Evolutionary conservation across 192 early-diverging fungal species (phyloP).

Genomic region (Neocallimastix lanati): DNA sequence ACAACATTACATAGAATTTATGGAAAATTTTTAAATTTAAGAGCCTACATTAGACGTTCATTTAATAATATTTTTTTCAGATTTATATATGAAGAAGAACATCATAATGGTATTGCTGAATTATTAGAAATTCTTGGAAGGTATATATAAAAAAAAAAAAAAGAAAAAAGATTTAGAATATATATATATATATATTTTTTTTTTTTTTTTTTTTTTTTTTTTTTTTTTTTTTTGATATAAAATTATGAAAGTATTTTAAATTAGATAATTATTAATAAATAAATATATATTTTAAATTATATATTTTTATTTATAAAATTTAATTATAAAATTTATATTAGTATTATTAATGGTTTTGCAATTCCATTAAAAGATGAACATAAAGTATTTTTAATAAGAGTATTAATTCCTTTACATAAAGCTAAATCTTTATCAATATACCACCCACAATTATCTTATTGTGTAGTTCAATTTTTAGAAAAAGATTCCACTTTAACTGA

Average conservation of each 20-base stretch:
- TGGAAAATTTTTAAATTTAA: constrained; percentile 91
- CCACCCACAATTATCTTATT: constrained; percentile 93
- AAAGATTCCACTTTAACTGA: constrained; percentile 86
- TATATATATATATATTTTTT: not conserved
- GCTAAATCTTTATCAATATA: constrained; percentile 84
- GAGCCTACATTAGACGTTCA: constrained; percentile 89
- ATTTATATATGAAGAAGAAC: constrained; percentile 91
- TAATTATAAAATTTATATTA: constrained; percentile 7
- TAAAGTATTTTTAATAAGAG: constrained; percentile 81
- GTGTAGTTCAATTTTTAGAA: constrained; percentile 95
- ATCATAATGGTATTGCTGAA: constrained; percentile 96
- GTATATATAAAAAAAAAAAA: constrained; percentile 14
- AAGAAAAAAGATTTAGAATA: too few relatives aligned
- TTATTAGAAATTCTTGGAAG: constrained; percentile 94
- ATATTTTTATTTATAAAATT: too few relatives aligned
- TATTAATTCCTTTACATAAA: constrained; percentile 91
- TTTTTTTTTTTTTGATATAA: too few relatives aligned
- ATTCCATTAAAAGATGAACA: constrained; percentile 97
- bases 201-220: not conserved
- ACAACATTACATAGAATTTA: constrained; percentile 96
- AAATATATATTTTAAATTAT: too few relatives aligned
- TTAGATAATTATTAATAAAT: too few relatives aligned
- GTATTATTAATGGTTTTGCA: constrained; percentile 99
- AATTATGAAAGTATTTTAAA: too few relatives aligned
- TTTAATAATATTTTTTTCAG: constrained; percentile 99